Evolutionary conservation across 2,329 filamentous ascomycete genomes (phyloP).

Genomic region (Aspergillus puulaauensis): DNA sequence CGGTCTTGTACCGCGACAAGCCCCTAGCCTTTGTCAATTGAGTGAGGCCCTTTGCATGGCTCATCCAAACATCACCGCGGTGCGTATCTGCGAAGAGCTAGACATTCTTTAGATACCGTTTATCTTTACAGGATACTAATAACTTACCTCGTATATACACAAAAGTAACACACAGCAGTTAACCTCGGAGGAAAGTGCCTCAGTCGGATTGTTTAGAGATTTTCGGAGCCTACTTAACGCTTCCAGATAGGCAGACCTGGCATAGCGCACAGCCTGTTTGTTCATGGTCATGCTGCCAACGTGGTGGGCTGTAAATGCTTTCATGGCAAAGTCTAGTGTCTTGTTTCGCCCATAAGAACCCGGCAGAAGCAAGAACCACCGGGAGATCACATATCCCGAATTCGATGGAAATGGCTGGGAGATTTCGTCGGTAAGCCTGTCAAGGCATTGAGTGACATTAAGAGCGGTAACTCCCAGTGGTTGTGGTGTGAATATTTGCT

Average conservation of each 20-base stretch:
- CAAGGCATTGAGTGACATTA: constrained; percentile 24
- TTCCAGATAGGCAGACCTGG: constrained; percentile 25
- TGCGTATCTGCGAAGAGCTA: constrained; percentile 28
- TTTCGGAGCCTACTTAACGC: constrained; percentile 23
- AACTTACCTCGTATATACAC: constrained; percentile 29
- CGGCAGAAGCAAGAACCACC: constrained; percentile 27
- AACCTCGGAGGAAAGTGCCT: constrained; percentile 26
- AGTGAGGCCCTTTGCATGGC: constrained; percentile 28
- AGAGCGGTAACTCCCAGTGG: not conserved
- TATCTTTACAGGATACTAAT: not conserved
- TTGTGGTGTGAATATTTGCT: not conserved
- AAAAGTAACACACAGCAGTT: constrained; percentile 31
- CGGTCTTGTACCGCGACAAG: constrained; percentile 19
- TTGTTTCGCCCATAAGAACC: constrained; percentile 24
- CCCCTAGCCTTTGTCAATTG: constrained; percentile 26
- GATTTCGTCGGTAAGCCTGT: constrained; percentile 24
- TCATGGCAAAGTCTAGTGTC: constrained; percentile 26
- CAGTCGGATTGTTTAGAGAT: constrained; percentile 17
- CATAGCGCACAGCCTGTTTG: constrained; percentile 23
- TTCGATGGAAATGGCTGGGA: constrained; percentile 17
- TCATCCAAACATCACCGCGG: constrained; percentile 29
- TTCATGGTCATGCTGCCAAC: constrained; percentile 21
- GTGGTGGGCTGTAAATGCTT: constrained; percentile 27
- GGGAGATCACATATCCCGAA: constrained; percentile 18
- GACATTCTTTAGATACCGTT: constrained; percentile 1